Percentiles rank a stretch among this genome's conserved stretches.
These are phyloP conservation scores for Trichoderma breve DNA, from an alignment of 2,329 filamentous ascomycete genomes.

Conservation along the genomic window DNA sequence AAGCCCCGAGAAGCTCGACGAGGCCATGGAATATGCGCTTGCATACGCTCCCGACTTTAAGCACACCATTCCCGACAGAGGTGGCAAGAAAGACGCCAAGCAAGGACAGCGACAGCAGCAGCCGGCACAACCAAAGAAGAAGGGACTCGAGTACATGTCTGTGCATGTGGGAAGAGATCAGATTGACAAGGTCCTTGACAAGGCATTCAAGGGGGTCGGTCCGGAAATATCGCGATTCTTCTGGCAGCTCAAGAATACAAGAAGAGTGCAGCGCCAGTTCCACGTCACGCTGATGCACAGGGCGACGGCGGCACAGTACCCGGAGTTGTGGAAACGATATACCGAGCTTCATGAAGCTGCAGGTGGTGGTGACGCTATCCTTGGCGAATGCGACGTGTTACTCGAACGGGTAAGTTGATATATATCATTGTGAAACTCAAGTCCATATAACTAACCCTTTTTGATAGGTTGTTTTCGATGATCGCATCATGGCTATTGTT, in stretches of 20 bases:
- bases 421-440: constrained; percentile 34
- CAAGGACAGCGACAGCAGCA: constrained; percentile 22
- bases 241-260: constrained; percentile 67
- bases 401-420: constrained; percentile 53
- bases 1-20: constrained; percentile 69
- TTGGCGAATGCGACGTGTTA: constrained; percentile 64
- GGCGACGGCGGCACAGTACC: constrained; percentile 56
- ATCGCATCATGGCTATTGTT: constrained; percentile 86
- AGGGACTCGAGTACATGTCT: constrained; percentile 56
- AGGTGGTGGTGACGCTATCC: constrained; percentile 30
- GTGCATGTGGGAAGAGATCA: constrained; percentile 45
- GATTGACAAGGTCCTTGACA: constrained; percentile 59
- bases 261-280: constrained; percentile 79
- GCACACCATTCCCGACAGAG: constrained; percentile 66
- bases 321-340: constrained; percentile 76
- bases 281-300: constrained; percentile 94
- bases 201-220: constrained; percentile 59
- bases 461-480: constrained; percentile 72
- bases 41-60: constrained; percentile 75
- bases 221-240: constrained; percentile 59
- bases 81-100: constrained; percentile 36
- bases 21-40: constrained; percentile 71
- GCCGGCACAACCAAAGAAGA: constrained; percentile 42
- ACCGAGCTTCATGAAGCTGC: constrained; percentile 52
- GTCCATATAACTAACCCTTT: constrained; percentile 15